Evolutionary conservation across 139 green algal species (phyloP).

Genomic region (Coccomyxa sp.): DNA sequence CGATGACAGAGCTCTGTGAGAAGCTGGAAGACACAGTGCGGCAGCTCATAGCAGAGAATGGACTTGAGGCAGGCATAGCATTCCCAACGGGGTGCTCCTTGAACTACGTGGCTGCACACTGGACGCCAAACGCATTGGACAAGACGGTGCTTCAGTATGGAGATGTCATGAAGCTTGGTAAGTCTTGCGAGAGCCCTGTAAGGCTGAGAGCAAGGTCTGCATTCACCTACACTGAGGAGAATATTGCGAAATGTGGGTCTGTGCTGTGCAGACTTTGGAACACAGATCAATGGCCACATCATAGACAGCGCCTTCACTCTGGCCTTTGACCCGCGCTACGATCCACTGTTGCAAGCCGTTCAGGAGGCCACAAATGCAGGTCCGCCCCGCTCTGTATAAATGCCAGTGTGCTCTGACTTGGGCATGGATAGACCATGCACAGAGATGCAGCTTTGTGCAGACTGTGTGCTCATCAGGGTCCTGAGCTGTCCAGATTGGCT

Average conservation of each 20-base stretch:
- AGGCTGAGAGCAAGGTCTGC: too few relatives aligned
- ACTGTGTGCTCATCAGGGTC: too few relatives aligned
- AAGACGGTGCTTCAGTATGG: constrained; percentile 97
- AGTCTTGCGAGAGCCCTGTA: neutral
- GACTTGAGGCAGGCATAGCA: constrained; percentile 87
- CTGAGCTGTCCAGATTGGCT: too few relatives aligned
- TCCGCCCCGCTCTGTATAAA: too few relatives aligned
- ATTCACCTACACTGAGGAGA: neutral
- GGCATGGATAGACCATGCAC: too few relatives aligned
- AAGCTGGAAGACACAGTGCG: constrained; percentile 86
- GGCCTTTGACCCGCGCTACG: constrained; percentile 91
- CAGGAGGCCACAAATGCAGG: constrained; percentile 89
- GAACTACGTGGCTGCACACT: constrained; percentile 97
- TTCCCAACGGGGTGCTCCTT: constrained; percentile 94
- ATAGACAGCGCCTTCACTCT: constrained; percentile 97
- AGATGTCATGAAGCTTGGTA: constrained; percentile 98
- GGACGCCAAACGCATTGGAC: constrained; percentile 96
- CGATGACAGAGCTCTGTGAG: constrained; percentile 90
- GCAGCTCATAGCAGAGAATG: constrained; percentile 84
- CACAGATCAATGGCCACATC: constrained; percentile 89
- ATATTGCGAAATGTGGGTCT: too few relatives aligned
- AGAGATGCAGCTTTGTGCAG: too few relatives aligned
- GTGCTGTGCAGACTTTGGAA: constrained; percentile 82
- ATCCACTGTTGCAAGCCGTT: constrained; percentile 86
- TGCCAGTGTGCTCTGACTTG: too few relatives aligned